These are phyloP conservation scores for Vicia sativa DNA, from an alignment of 306 rosid species.

Conservation along the genomic window DNA sequence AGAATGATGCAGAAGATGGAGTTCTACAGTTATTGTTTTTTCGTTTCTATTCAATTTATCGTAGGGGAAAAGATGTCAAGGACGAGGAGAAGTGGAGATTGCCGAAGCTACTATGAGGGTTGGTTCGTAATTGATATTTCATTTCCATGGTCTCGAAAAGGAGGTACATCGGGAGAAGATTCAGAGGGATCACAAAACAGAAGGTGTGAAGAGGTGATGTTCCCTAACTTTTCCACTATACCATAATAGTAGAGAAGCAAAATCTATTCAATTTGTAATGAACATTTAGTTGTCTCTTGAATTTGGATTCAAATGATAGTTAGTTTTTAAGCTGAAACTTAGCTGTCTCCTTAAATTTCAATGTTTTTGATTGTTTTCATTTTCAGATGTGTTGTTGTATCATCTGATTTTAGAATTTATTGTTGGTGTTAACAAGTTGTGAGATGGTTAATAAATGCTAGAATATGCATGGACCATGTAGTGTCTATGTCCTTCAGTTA, in stretches of 20 bases:
- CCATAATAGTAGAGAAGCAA: conserved; percentile 50
- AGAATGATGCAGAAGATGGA: conserved; percentile 42
- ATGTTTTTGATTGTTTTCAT: conserved; percentile 27
- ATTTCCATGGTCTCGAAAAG: conserved; percentile 29
- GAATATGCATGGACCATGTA: conserved; percentile 49
- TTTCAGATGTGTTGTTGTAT: conserved; percentile 60
- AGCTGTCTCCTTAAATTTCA: conserved; percentile 44
- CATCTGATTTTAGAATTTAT: conserved; percentile 74
- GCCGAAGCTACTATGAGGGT: conserved; percentile 43
- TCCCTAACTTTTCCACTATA: conserved; percentile 39
- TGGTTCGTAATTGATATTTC: conserved; percentile 27
- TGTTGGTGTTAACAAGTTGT: conserved; percentile 67
- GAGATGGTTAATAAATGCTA: conserved; percentile 85
- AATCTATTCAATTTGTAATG: conserved; percentile 44
- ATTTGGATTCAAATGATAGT: conserved; percentile 63
- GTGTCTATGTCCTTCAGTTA: conserved; percentile 43
- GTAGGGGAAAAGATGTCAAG: conserved; percentile 46
- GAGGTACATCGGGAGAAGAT: conserved; percentile 41
- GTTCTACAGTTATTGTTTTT: conserved; percentile 46
- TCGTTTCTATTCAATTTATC: conserved; percentile 60
- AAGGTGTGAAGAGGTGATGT: conserved; percentile 43
- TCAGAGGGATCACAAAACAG: conserved; percentile 37
- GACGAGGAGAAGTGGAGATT: conserved; percentile 42
- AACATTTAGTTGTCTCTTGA: conserved; percentile 39
- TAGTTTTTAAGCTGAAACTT: conserved; percentile 54